phyloP scores from a whole-genome alignment of 192 early-diverging fungal genomes.

The Chytriomyces hyalinus region DNA sequence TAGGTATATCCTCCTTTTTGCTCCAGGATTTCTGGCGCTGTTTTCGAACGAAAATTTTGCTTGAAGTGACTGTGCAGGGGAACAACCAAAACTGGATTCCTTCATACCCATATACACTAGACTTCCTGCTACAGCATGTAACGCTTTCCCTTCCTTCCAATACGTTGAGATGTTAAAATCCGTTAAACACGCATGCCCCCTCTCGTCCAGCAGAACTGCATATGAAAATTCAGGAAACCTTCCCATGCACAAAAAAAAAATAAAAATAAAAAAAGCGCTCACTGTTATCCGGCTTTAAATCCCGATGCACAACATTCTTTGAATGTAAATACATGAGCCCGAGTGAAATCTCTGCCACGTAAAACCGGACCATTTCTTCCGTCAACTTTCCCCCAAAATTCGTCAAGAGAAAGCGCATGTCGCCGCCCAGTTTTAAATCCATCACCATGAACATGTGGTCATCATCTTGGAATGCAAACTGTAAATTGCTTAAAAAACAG shows the following conservation, averaged over 20 bases:
- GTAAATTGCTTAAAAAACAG: constrained; percentile 74
- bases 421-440: constrained; percentile 65
- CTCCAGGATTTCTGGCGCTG: constrained; percentile 49
- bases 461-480: constrained; percentile 69
- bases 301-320: constrained; percentile 58
- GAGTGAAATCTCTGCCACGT: constrained; percentile 50
- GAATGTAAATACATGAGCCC: constrained; percentile 56
- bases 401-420: constrained; percentile 61
- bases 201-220: constrained; percentile 51
- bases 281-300: constrained; percentile 52
- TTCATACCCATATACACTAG: constrained; percentile 76
- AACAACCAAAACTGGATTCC: neutral
- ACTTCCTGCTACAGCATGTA: constrained; percentile 53
- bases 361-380: constrained; percentile 52
- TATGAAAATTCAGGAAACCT: neutral
- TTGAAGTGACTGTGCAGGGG: too few species aligned
- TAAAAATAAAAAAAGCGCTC: too few species aligned
- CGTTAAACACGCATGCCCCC: constrained; percentile 55
- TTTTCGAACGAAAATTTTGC: too few species aligned
- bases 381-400: constrained; percentile 43
- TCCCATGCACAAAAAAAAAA: too few species aligned
- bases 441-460: constrained; percentile 69
- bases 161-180: constrained; percentile 61
- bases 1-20: constrained; percentile 71
- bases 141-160: constrained; percentile 40